Evolutionary conservation across 495 filamentous ascomycete genomes (phyloP).

Genomic region (Penicillium argentinense): DNA sequence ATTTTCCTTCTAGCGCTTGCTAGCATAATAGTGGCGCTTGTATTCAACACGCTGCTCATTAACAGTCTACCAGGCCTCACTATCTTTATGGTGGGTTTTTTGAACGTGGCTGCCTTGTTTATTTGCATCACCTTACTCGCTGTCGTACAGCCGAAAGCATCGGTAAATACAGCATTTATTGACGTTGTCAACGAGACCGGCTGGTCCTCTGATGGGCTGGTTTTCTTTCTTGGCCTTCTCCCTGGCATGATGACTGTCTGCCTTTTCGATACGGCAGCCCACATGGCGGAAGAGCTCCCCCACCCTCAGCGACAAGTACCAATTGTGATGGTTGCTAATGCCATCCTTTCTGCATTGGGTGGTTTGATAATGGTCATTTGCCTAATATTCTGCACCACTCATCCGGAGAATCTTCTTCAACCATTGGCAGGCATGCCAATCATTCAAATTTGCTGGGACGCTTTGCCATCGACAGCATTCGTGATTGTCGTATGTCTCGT

Average conservation of each 20-base stretch:
- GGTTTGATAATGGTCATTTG: conserved; percentile 2
- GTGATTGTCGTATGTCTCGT: background rate
- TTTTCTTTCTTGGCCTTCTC: conserved; percentile 7
- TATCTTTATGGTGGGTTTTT: background rate
- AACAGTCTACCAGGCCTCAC: background rate
- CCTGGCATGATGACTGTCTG: conserved; percentile 2
- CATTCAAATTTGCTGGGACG: background rate
- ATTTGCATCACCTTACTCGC: conserved; percentile 4
- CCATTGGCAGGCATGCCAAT: conserved; percentile 1
- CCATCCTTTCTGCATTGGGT: background rate
- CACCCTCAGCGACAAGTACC: conserved; percentile 3
- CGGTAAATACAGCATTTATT: background rate
- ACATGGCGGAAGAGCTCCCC: conserved; percentile 11
- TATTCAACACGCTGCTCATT: conserved; percentile 4
- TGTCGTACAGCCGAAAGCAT: background rate
- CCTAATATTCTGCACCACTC: conserved; percentile 2
- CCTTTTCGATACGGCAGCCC: too few species aligned
- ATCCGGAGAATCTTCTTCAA: conserved; percentile 1
- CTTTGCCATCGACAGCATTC: background rate
- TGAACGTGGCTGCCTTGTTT: conserved; percentile 5
- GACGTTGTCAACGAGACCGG: conserved; percentile 9
- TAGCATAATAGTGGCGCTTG: background rate
- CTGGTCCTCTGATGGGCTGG: conserved; percentile 5
- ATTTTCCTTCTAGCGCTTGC: too few species aligned
- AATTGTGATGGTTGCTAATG: conserved; percentile 1